Conservation (phyloP, 805 yeast species). For the Cyberlindnera maritima region DNA sequence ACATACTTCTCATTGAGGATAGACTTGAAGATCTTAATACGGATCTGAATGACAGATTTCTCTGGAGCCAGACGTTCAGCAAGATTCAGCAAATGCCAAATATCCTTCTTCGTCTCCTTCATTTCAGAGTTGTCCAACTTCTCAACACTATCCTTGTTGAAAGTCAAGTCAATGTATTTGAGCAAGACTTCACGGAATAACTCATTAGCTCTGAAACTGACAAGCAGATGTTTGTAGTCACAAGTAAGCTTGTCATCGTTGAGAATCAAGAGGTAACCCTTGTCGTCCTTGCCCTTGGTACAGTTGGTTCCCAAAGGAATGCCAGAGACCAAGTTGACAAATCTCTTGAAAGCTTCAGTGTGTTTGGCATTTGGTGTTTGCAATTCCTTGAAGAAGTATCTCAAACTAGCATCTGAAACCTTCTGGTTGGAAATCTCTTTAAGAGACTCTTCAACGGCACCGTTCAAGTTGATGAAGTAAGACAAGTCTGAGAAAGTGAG, state of each 20-base stretch:
- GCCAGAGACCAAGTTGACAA: constrained; percentile 22
- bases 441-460: constrained; percentile 15
- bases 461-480: constrained; percentile 14
- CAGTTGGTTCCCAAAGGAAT: constrained; percentile 23
- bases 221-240: constrained; percentile 25
- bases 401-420: constrained; percentile 21
- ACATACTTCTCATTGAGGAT: constrained; percentile 29
- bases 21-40: constrained; percentile 29
- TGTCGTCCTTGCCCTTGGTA: constrained; percentile 23
- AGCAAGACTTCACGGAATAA: constrained; percentile 27
- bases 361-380: constrained; percentile 13
- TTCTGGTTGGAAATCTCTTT: constrained; percentile 24
- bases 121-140: constrained; percentile 23
- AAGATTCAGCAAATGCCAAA: constrained; percentile 24
- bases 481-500: constrained; percentile 22
- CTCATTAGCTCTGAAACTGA: constrained; percentile 31
- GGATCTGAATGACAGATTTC: constrained; percentile 27
- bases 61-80: constrained; percentile 28
- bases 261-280: constrained; percentile 24
- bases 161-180: constrained; percentile 26
- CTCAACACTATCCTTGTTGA: constrained; percentile 15
- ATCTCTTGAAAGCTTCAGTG: constrained; percentile 26
- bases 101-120: constrained; percentile 24
- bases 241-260: constrained; percentile 23
- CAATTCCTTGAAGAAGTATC: constrained; percentile 27